Evolutionary conservation across 495 filamentous ascomycete species (phyloP).

Genomic region (Aspergillus ostianus): DNA sequence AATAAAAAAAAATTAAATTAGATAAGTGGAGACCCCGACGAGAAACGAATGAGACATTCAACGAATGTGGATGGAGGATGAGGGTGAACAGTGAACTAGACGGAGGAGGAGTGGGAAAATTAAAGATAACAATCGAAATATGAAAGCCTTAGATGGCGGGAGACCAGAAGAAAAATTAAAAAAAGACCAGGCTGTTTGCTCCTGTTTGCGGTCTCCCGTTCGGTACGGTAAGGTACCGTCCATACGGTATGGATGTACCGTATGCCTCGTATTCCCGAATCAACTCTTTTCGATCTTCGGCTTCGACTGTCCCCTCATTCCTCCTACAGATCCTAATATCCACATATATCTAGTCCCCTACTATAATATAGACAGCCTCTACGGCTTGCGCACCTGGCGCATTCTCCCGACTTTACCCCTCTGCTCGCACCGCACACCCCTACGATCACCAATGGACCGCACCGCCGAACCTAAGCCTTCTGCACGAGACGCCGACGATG

Average conservation of each 20-base stretch:
- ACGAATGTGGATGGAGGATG: neutral
- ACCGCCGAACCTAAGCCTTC: slow-evolving; percentile 4
- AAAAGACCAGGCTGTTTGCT: neutral
- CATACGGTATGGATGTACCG: neutral
- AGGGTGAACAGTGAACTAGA: slow-evolving; percentile 2
- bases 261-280: too few relatives aligned
- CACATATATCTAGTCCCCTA: too few relatives aligned
- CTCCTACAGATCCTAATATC: too few relatives aligned
- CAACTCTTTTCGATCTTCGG: too few relatives aligned
- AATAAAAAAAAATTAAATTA: neutral
- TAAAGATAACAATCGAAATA: slow-evolving; percentile 5
- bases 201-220: neutral
- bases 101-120: neutral
- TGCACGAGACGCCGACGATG: slow-evolving; percentile 28
- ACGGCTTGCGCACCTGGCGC: too few relatives aligned
- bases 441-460: neutral
- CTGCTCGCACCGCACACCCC: neutral
- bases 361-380: too few relatives aligned
- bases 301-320: too few relatives aligned
- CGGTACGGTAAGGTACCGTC: neutral
- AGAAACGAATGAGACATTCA: neutral
- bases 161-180: slow-evolving; percentile 4
- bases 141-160: neutral
- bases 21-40: neutral
- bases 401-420: neutral